Evolutionary conservation across 225 moss, liverwort and hornwort species (phyloP), one percentile per base, ranked within the genome.

Genomic region (Physcomitrium patens): DNA sequence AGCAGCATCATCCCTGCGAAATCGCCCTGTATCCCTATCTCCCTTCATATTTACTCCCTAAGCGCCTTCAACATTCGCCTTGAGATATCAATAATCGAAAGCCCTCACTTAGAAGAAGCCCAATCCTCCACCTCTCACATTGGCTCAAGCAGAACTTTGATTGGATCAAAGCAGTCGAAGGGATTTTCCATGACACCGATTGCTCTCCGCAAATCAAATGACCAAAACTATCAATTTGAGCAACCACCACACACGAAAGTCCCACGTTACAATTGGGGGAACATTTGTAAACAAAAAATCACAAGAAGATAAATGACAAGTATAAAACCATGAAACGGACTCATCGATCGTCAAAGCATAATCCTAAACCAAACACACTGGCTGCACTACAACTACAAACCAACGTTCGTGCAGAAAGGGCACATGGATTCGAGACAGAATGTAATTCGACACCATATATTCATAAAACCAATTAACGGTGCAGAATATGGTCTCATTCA

Each of bases 11-110:
- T 83, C 86, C 48, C 80, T 68, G 55, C 83, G 77, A 20, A 66
- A 63, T 50, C 74, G 74, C 4, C 80, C 84, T n/a, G 58, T 28
- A 54, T 80, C 75, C 50, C 60, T 57, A 49, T 78, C 86, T 64
- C 72, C 83, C 68, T 83, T 83, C 86, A 86, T 83, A 12, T 44
- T 75, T 48, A 19, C 68, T 63, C 20, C 70, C 72, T 37, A 68
- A 50, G 28, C 63, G 5, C 28, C 41, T 46, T 47, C 63, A 53
- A 49, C 68, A 43, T 77, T 47, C 67, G 23, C 16, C 23, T 71
- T 20, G 37, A 68, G 19, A 56, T 13, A 53, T 15, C 60, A 53
- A 82, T 68, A 53, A 82, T 68, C 15, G 27, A 42, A 9, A 62
- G 26, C 60, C 13, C 60, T 9, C 17, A 17, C 49, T 12, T 44